Percentiles rank a stretch among this genome's conserved stretches.
Conservation (phyloP, 305 asterid species). For the Fraxinus xanthoxyloides region DNA sequence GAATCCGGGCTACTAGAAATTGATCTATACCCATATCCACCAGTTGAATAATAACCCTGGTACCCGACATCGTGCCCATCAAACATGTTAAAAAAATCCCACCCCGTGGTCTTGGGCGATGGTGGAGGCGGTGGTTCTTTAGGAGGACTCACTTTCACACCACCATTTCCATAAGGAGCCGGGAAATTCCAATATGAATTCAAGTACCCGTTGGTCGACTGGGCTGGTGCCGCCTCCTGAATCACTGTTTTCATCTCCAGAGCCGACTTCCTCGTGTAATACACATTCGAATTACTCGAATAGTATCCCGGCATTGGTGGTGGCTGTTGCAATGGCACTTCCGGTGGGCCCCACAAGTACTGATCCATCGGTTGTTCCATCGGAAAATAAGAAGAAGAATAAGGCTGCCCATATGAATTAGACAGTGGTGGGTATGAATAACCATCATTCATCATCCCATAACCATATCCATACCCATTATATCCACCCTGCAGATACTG, state of each 20-base stretch:
- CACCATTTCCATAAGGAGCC: conserved; percentile 35
- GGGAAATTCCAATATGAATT: conserved; percentile 52
- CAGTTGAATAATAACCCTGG: conserved; percentile 38
- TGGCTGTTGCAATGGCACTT: conserved; percentile 24
- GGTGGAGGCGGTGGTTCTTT: conserved; percentile 86
- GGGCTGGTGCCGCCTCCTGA: conserved; percentile 52
- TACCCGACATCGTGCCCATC: conserved; percentile 49
- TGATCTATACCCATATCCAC: conserved; percentile 44
- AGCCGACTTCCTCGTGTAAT: conserved; percentile 76
- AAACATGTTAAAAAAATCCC: conserved; percentile 84
- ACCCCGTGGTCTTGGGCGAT: conserved; percentile 61
- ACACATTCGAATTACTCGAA: conserved; percentile 41
- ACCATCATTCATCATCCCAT: conserved; percentile 36
- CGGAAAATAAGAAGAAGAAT: conserved; percentile 11
- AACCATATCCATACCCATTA: conserved; percentile 33
- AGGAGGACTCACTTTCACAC: conserved; percentile 32
- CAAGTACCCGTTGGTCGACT: conserved; percentile 51
- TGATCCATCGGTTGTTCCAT: conserved; percentile 27
- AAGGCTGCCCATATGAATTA: conserved; percentile 34
- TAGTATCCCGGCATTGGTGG: conserved; percentile 32
- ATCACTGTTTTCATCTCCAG: conserved; percentile 65
- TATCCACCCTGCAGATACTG: conserved; percentile 34
- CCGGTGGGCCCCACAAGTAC: conserved; percentile 31
- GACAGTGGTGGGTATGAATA: conserved; percentile 33
- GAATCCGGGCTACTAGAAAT: conserved; percentile 83